Evolutionary conservation across 352 stramenopile species (phyloP), one percentile per base, ranked within the genome.

Genomic region (Peronospora farinosa): DNA sequence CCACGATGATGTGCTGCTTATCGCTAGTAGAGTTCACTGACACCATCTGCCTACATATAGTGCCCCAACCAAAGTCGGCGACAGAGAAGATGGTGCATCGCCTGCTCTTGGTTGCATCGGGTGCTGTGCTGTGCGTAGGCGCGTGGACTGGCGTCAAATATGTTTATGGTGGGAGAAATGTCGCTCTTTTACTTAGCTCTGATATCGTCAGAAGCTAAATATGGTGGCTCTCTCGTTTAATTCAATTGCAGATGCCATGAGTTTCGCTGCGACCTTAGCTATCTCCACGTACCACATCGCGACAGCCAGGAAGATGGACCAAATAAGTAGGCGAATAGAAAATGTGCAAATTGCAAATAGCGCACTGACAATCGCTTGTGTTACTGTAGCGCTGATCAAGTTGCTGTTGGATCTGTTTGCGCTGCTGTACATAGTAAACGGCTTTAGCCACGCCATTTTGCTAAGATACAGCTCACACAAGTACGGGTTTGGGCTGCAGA

Each of bases 401-500:
- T 48, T 85, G 36, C 48, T 86, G 36, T 51, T 86, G 31, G 73
- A 85, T 53, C 38, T 85, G 35, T 71, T 84, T 38, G 72, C 74
- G 16, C 40, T 85, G 13, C 28, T 67, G 23, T 88, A 82, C 62
- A 70, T 90, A 36, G 64, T 80, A 21, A 72, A 54, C 41, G 76
- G 76, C 23, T 78, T 90, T 30, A 67, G 62, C 43, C 65, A 87
- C 47, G 78, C 72, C 2, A 73, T 90, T 35, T 58, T 87, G 30
- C 44, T 87, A 23, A 70, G 76, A 5, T 73, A 77, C 37, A 72
- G 60, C 25, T 62, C 69, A 5, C 38, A 25, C 36, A 60, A 67
- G 25, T 84, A 64, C 23, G 76, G 76, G 1, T 41, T 80, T n/a
- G 76, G 72, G 7, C 57, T 86, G 40, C 75, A 87, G 46, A 62